Base-by-base conservation (phyloP, 2,329 filamentous ascomycete species). In the Fusarium coicis region DNA sequence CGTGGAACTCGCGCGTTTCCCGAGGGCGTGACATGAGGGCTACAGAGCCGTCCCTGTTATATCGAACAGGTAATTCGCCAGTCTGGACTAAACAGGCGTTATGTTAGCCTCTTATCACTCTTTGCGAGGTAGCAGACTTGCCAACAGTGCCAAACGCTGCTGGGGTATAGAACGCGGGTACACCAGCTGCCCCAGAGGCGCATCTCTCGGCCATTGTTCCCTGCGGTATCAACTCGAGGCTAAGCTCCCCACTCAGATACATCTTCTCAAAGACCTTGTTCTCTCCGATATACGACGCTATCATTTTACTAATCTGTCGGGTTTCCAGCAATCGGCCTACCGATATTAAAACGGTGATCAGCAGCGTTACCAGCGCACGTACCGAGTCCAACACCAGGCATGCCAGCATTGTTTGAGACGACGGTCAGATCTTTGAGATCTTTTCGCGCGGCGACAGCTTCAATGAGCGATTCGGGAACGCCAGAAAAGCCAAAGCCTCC, bases 81-180 rank as follows among this genome's bases (percentile, higher is more conserved):
- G 93, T 96, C 83, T 97, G 94, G 32, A 97, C 94, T 65, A 4
- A 0, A 14, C 1, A 10, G 15, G 1, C 7, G 3, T 7, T 1
- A 16, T 30, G 2, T 36, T 3, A 28, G 28, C 21, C 3, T 1
- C 1, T 28, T 32, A 12, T 32, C 30, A 12, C 30, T 32, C 30
- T 32, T 32, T 34, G 14, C 14, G 32, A 19, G 6, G 8, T 15
- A 11, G 7, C 16, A 26, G 5, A 57, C 68, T 47, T 5, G 66
- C 61, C 42, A n/a, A 96, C 92, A 4, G 93, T 96, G 58, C 93
- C 93, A 72, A 93, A 92, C 8, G 92, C 93, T 0, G 93, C 93
- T 1, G 95, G 95, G 0, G 95, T 97, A 84, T 93, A 97, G 84
- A 97, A 97, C 21, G 95, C 95, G 6, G 95, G 95, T 75, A 97